phyloP scores from a whole-genome alignment of 768 basidiomycete species.

The Leccinum uliginosum region DNA sequence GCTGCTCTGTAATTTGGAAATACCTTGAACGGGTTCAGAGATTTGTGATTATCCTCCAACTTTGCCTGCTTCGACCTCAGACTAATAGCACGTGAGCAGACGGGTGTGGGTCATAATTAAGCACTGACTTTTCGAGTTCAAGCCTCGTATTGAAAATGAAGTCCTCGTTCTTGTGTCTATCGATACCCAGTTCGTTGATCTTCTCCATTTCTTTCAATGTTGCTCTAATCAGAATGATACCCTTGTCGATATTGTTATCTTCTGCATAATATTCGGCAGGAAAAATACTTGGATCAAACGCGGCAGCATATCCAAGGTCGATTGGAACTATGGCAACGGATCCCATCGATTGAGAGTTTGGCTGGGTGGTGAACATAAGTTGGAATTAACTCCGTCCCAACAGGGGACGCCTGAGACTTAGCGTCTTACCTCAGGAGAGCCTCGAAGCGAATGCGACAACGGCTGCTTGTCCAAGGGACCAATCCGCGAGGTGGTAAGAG shows the following conservation, averaged over 20 bases:
- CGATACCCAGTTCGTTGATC: neutral
- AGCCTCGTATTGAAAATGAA: slow-evolving; percentile 1
- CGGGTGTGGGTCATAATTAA: neutral
- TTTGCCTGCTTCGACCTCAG: neutral
- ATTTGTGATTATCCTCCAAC: neutral
- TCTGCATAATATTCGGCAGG: neutral
- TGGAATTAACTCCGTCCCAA: too few species aligned
- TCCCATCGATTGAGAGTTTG: neutral
- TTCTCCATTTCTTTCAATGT: slow-evolving; percentile 5
- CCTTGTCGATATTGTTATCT: neutral
- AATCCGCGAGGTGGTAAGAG: too few species aligned
- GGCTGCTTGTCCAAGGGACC: too few species aligned
- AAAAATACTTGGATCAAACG: neutral
- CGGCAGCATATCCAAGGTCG: neutral
- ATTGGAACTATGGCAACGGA: neutral
- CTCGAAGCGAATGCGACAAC: too few species aligned
- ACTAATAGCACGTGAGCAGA: neutral
- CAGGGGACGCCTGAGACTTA: too few species aligned
- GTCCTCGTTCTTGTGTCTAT: neutral
- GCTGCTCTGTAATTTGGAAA: neutral
- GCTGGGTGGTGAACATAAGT: neutral
- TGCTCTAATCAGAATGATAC: neutral
- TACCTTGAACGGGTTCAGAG: slow-evolving; percentile 1
- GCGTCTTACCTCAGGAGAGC: too few species aligned
- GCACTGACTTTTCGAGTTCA: neutral